phyloP scores from a whole-genome alignment of 2,329 filamentous ascomycete species.

The Aspergillus ochraceus region DNA sequence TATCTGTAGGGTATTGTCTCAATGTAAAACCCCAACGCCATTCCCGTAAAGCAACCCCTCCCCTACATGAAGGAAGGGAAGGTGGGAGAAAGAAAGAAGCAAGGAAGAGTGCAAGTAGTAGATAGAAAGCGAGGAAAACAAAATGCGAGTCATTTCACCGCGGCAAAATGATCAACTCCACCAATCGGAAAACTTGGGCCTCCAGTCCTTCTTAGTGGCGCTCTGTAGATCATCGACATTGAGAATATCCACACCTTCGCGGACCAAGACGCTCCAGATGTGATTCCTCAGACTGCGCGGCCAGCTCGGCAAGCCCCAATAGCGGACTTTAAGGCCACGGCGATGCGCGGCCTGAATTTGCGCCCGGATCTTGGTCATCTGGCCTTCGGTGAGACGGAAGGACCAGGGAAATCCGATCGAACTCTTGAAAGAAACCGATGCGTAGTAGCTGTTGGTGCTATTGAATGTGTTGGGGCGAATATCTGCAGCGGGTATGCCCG shows the following conservation, averaged over 20 bases:
- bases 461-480: constrained; percentile 47
- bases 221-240: constrained; percentile 59
- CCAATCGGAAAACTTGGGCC: constrained; percentile 33
- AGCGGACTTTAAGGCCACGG: constrained; percentile 55
- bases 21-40: background rate
- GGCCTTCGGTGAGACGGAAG: constrained; percentile 46
- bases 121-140: background rate
- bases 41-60: background rate
- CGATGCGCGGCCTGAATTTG: constrained; percentile 55
- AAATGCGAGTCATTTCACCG: background rate
- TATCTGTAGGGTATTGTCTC: background rate
- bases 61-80: background rate
- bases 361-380: constrained; percentile 49
- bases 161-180: constrained; percentile 23
- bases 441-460: constrained; percentile 57
- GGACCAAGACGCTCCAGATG: constrained; percentile 55
- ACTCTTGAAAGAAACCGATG: constrained; percentile 53
- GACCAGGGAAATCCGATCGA: constrained; percentile 53
- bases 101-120: background rate
- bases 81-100: constrained; percentile 1
- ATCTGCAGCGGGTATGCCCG: constrained; percentile 37
- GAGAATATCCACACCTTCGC: constrained; percentile 57
- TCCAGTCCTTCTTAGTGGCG: constrained; percentile 52
- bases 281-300: constrained; percentile 54
- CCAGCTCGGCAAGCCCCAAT: constrained; percentile 59